Conservation (phyloP, 2,329 filamentous ascomycete species). For the Coniochaeta ligniaria region DNA sequence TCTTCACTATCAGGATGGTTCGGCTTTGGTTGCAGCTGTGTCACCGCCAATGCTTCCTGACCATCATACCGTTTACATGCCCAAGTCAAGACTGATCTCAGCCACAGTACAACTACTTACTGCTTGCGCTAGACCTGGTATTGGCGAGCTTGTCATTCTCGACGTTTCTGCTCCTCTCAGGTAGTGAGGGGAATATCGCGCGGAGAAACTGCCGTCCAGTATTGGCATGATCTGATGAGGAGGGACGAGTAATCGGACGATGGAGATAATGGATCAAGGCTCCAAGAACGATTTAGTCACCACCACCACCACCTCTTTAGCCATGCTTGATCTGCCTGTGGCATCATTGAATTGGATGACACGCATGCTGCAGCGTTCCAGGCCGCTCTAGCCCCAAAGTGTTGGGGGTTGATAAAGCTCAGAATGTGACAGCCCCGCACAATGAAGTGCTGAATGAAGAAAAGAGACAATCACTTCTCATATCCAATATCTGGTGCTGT, state of each 20-base stretch:
- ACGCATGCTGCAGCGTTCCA: not conserved
- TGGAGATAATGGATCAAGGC: no score
- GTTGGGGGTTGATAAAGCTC: not conserved
- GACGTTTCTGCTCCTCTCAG: no score
- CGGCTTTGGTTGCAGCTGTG: not conserved
- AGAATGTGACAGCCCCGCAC: not conserved
- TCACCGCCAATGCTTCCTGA: not conserved
- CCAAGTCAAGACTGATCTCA: not conserved
- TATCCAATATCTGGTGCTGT: not conserved
- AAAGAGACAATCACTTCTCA: not conserved
- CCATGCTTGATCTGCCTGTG: not conserved
- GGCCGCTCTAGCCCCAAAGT: not conserved
- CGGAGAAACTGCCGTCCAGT: no score
- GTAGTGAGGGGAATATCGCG: no score
- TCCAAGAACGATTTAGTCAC: no score
- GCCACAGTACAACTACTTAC: not conserved
- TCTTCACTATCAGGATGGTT: not conserved
- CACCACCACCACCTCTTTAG: not conserved
- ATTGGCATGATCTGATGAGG: no score
- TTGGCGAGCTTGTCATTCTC: no score
- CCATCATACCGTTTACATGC: not conserved
- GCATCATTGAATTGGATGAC: not conserved
- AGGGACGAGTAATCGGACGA: no score
- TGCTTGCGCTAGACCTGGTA: no score
- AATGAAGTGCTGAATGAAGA: not conserved